phyloP scores from a whole-genome alignment of 2,329 filamentous ascomycete genomes.

The Aspergillus proliferans region DNA sequence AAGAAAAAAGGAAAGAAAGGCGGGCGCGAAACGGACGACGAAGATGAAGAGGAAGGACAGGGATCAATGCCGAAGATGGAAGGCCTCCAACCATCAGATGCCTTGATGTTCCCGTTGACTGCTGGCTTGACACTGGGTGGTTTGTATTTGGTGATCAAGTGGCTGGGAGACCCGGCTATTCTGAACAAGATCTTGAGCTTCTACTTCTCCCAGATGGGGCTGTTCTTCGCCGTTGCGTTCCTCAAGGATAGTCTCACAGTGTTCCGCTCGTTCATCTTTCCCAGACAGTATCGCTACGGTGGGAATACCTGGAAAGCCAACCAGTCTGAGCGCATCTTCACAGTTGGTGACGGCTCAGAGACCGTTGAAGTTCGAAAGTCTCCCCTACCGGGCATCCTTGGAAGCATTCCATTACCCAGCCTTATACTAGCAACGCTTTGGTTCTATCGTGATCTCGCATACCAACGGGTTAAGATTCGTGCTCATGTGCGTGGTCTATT shows the following conservation, averaged over 20 bases:
- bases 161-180: conserved; percentile 71
- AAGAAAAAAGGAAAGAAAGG: conserved; percentile 42
- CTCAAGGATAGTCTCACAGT: conserved; percentile 66
- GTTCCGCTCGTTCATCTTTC: conserved; percentile 63
- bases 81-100: conserved; percentile 68
- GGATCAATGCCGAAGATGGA: conserved; percentile 56
- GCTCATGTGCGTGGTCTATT: conserved; percentile 49
- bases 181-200: conserved; percentile 75
- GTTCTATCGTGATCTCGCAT: conserved; percentile 43
- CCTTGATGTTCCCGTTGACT: conserved; percentile 74
- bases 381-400: conserved; percentile 48
- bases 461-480: conserved; percentile 48
- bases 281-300: conserved; percentile 56
- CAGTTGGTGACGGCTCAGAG: conserved; percentile 7
- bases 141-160: conserved; percentile 85
- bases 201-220: conserved; percentile 74
- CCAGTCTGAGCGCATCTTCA: conserved; percentile 26
- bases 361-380: conserved; percentile 28
- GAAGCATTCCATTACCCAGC: conserved; percentile 41
- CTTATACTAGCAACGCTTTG: conserved; percentile 38
- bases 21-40: conserved; percentile 25
- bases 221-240: conserved; percentile 69
- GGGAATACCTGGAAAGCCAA: conserved; percentile 46
- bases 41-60: conserved; percentile 47
- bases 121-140: conserved; percentile 66